Conservation (phyloP, 2,329 filamentous ascomycete genomes). For the Aspergillus sp. region DNA sequence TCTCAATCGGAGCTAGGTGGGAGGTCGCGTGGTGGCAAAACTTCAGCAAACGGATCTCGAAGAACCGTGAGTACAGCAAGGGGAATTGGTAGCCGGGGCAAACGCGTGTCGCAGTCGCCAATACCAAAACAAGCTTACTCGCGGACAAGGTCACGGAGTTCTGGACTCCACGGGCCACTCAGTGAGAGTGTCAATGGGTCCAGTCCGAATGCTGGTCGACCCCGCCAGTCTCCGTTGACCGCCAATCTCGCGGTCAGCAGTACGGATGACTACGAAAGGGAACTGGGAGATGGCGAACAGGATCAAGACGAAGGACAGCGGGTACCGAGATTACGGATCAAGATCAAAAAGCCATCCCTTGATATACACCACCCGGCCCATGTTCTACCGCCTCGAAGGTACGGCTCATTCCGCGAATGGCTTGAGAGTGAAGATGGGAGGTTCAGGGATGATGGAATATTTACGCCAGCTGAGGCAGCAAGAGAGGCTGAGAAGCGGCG, state of each 20-base stretch:
- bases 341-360: constrained; percentile 44
- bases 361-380: constrained; percentile 47
- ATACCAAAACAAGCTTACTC: constrained; percentile 17
- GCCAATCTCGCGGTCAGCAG: constrained; percentile 9
- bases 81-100: constrained; percentile 13
- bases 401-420: constrained; percentile 57
- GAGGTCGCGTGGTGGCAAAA: constrained; percentile 22
- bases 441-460: constrained; percentile 35
- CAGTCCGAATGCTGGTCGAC: constrained; percentile 17
- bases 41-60: constrained; percentile 24
- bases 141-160: constrained; percentile 24
- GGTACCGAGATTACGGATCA: constrained; percentile 37
- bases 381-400: constrained; percentile 38
- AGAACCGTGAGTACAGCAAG: constrained; percentile 14
- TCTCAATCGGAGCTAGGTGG: constrained; percentile 23
- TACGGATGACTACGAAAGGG: constrained; percentile 7
- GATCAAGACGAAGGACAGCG: constrained; percentile 17
- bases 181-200: constrained; percentile 14
- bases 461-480: constrained; percentile 53
- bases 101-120: constrained; percentile 20
- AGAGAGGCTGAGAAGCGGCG: constrained; percentile 63
- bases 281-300: constrained; percentile 3
- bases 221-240: constrained; percentile 19
- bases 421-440: constrained; percentile 43
- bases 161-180: constrained; percentile 11